A percentile compares a stretch with the other conserved stretches of the same genome.
These are phyloP conservation scores for Litchi chinensis DNA, from an alignment of 345 rosid genomes.

Conservation along the genomic window DNA sequence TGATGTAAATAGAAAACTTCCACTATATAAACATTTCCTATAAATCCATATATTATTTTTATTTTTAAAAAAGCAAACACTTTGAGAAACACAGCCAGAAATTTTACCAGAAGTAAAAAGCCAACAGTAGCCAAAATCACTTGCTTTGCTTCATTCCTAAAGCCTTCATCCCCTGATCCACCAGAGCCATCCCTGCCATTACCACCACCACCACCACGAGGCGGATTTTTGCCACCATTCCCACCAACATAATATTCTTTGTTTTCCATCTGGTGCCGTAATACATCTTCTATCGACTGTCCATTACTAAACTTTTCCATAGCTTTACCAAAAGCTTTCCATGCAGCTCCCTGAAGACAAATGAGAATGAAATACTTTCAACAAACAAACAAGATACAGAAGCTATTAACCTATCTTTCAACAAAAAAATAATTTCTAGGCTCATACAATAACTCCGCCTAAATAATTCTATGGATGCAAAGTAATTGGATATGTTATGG, in stretches of 20 bases:
- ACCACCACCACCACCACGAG: conserved; percentile 51
- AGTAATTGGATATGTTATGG: too few relatives aligned
- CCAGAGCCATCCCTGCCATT: conserved; percentile 38
- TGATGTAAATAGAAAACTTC: neutral
- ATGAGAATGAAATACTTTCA: neutral
- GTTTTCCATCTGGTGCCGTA: conserved; percentile 62
- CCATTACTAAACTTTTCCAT: conserved; percentile 45
- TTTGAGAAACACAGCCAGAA: neutral
- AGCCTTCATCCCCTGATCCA: conserved; percentile 48
- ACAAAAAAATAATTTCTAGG: too few relatives aligned
- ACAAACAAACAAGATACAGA: too few relatives aligned
- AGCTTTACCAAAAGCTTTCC: conserved; percentile 62
- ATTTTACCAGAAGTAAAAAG: conserved; percentile 61
- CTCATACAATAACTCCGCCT: too few relatives aligned
- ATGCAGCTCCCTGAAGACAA: conserved; percentile 50
- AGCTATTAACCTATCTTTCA: too few relatives aligned
- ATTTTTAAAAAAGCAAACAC: neutral
- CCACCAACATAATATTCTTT: conserved; percentile 48
- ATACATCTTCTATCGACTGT: conserved; percentile 60
- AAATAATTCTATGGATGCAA: too few relatives aligned
- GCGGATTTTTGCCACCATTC: conserved; percentile 47
- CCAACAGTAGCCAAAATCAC: conserved; percentile 65
- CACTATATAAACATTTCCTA: neutral
- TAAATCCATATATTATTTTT: neutral
- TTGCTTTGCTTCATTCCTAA: conserved; percentile 61